phyloP scores from a whole-genome alignment of 2,329 filamentous ascomycete genomes.

The Stemphylium vesicarium region DNA sequence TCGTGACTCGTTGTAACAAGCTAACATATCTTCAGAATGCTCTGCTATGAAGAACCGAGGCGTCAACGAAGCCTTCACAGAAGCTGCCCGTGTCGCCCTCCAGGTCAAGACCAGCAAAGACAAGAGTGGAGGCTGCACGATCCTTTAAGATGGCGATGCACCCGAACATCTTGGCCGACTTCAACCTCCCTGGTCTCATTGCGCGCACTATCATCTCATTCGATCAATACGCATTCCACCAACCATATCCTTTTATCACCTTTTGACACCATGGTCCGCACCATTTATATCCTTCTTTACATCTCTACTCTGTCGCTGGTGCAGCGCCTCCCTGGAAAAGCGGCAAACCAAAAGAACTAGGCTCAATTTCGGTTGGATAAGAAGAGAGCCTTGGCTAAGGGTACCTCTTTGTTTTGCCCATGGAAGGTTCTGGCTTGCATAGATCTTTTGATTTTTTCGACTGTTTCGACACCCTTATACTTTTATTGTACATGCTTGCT shows the following conservation, averaged over 20 bases:
- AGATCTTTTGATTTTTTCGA: conserved; percentile 15
- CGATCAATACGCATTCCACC: neutral
- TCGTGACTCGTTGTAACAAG: neutral
- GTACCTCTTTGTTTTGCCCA: neutral
- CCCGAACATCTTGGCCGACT: conserved; percentile 10
- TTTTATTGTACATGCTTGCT: conserved; percentile 29
- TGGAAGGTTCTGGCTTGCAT: conserved; percentile 10
- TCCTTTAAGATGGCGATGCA: conserved; percentile 31
- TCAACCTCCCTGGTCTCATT: neutral
- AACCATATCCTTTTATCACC: neutral
- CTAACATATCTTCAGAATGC: conserved; percentile 69
- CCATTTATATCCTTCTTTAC: neutral
- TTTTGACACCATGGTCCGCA: neutral
- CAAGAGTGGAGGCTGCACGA: conserved; percentile 51
- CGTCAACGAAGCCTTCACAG: conserved; percentile 98
- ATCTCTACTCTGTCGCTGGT: neutral
- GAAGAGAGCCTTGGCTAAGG: neutral
- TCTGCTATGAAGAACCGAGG: conserved; percentile 98
- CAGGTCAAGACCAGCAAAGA: conserved; percentile 60
- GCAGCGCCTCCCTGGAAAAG: conserved; percentile 1
- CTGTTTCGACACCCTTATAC: conserved; percentile 14
- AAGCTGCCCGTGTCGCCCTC: conserved; percentile 92
- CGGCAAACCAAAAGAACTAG: neutral
- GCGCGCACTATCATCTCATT: neutral
- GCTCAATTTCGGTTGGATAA: conserved; percentile 3